phyloP scores from a whole-genome alignment of 2,329 filamentous ascomycete genomes.

The Akanthomyces uredinophilus region DNA sequence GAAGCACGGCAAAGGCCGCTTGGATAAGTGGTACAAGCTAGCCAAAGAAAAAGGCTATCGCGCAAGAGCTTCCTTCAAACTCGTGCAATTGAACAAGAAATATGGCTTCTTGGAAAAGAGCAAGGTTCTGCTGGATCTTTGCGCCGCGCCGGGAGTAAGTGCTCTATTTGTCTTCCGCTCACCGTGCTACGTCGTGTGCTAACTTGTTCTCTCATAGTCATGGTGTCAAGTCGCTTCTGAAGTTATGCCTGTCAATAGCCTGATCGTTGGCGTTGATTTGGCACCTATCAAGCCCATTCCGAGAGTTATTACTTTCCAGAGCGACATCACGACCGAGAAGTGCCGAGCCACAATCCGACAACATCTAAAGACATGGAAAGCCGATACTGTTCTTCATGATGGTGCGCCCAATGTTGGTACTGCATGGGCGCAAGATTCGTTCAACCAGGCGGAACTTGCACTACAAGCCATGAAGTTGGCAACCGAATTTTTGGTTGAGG shows the following conservation, averaged over 20 bases:
- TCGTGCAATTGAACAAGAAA: constrained; percentile 98
- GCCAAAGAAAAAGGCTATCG: constrained; percentile 98
- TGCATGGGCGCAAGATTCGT: constrained; percentile 96
- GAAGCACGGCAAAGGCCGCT: constrained; percentile 96
- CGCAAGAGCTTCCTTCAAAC: constrained; percentile 92
- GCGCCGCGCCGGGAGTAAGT: constrained; percentile 84
- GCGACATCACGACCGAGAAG: constrained; percentile 96
- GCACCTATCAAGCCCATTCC: constrained; percentile 94
- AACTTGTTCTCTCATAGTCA: constrained; percentile 46
- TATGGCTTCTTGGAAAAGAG: constrained; percentile 97
- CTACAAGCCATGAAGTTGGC: constrained; percentile 89
- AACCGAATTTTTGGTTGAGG: constrained; percentile 84
- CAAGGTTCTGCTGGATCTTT: constrained; percentile 94
- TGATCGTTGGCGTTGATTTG: constrained; percentile 93
- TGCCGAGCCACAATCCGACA: constrained; percentile 83
- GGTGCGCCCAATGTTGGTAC: constrained; percentile 97
- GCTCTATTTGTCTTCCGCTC: background rate
- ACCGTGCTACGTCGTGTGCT: background rate
- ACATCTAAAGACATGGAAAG: constrained; percentile 94
- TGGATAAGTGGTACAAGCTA: constrained; percentile 98
- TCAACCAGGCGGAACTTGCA: constrained; percentile 91
- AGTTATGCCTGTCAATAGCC: constrained; percentile 82
- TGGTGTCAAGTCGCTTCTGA: constrained; percentile 97
- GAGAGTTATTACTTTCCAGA: constrained; percentile 89
- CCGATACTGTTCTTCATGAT: constrained; percentile 91